Evolutionary conservation across 2,329 filamentous ascomycete species (phyloP), one percentile per base, ranked within the genome.

Genomic region (Diaporthe nobilis): DNA sequence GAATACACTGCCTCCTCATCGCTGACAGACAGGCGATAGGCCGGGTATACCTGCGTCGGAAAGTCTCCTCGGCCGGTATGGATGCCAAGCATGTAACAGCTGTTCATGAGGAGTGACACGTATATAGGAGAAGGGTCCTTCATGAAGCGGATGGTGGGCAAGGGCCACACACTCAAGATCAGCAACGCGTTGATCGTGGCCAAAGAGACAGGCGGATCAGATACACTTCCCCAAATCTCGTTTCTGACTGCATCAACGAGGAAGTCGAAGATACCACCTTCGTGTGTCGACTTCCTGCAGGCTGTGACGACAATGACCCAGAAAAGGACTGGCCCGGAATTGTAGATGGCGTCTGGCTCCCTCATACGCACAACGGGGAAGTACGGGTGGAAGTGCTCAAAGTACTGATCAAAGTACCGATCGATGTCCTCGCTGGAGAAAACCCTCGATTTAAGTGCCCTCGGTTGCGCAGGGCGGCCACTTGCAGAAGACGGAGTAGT

Each of bases 371-470:
- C 80, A 17, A 91, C 84, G 22, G 89, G 89, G 63, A 90, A 84
- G 77, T 88, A 89, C 3, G 85, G 86, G 74, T 91, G 89, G 67
- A 87, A 90, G 75, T 84, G 84, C 75, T 88, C 85, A 76, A 91
- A 86, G 78, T 88, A 90, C 86, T 87, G 88, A 75, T 88, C 85
- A 80, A 90, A 91, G 77, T 91, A 91, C 79, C 86, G 89, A 73
- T 89, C 87, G 72, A 91, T 87, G 58, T 91, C 89, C 57, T 88
- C 86, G 0, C 88, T 87, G 0, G 88, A 85, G 65, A 91, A 86
- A 1, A 88, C 84, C 12, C 86, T 85, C 4, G 86, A 87, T 3
- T 85, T 86, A 15, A 91, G 79, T 6, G 87, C 84, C 65, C 89
- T 84, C 1, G 88, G 81, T 70, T 86, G 83, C 74, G 80, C 80